These are phyloP conservation scores for Rasamsonia emersonii DNA, from an alignment of 2,329 filamentous ascomycete species.

Conservation along the genomic window DNA sequence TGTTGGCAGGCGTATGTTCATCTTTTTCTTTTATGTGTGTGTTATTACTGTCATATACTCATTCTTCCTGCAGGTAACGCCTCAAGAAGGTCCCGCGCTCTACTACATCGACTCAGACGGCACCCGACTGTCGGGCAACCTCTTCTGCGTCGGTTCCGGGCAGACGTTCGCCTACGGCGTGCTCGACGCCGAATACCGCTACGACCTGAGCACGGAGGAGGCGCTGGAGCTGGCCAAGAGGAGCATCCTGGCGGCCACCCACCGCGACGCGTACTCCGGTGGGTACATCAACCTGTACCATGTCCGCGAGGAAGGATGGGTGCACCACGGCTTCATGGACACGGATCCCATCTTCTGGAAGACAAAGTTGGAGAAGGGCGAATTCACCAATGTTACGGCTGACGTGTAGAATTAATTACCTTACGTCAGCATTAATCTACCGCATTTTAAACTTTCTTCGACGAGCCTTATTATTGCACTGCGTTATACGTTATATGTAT, in stretches of 20 bases:
- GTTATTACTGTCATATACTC: constrained; percentile 1
- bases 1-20: constrained; percentile 93
- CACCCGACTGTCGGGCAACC: constrained; percentile 81
- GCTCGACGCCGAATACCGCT: constrained; percentile 87
- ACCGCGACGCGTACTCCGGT: constrained; percentile 97
- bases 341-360: constrained; percentile 99
- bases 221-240: constrained; percentile 83
- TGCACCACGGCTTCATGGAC: constrained; percentile 96
- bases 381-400: constrained; percentile 92
- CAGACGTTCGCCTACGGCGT: constrained; percentile 99
- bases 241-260: constrained; percentile 91
- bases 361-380: constrained; percentile 95
- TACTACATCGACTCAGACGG: constrained; percentile 99
- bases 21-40: constrained; percentile 54
- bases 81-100: constrained; percentile 88
- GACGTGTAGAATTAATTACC: constrained; percentile 39
- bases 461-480: too few species aligned
- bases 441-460: too few species aligned
- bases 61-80: constrained; percentile 30
- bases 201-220: constrained; percentile 78
- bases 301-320: constrained; percentile 98
- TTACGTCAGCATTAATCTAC: too few species aligned
- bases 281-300: constrained; percentile 99
- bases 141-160: constrained; percentile 96
- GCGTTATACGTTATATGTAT: too few species aligned